Evolutionary conservation across 2,329 filamentous ascomycete species (phyloP), one percentile per base, ranked within the genome.

Genomic region (Domatiomyces catenatus): DNA sequence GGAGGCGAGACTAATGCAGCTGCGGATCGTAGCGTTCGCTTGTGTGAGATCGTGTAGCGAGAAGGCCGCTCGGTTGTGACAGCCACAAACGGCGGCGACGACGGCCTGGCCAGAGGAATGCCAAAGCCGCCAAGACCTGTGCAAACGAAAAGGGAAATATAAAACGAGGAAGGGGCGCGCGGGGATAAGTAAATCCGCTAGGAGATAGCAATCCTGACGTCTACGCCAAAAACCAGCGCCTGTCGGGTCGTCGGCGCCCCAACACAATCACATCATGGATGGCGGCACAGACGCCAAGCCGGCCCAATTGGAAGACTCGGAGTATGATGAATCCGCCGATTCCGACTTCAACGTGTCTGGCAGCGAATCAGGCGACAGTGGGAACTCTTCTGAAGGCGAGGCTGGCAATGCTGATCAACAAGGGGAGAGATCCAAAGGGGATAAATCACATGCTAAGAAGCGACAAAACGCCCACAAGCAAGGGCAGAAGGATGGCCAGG

Each of bases 241-340:
- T 15, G 15, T 39, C 32, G 5, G 3, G 10, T 12, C 15, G 10
- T 15, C 8, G 5, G 10, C 32, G 32, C 32, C 12, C 32, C 10
- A 39, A 12, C 10, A 39, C 10, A 4, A 36, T 10, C 8, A 8
- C 32, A 39, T 12, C 10, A 39, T 39, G 32, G 32, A 5, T 15
- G 32, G 32, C 32, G 10, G 32, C 15, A 15, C 7, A 39, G 32
- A 39, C 10, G 32, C 32, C 12, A 39, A 39, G 32, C 15, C 32
- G 32, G 10, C 32, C 5, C 32, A 39, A 15, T 39, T 15, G 32
- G 10, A 12, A 39, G 32, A 39, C 32, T 39, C 32, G 32, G 59
- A 56, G 1, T 61, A 60, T 42, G 58, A 61, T 44, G 59, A 61
- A 50, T 56, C 58, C n/a, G 59, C 57, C 8, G 59, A 61, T 52